Base-by-base conservation (phyloP, 768 basidiomycete genomes). In the Suillus cothurnatus region DNA sequence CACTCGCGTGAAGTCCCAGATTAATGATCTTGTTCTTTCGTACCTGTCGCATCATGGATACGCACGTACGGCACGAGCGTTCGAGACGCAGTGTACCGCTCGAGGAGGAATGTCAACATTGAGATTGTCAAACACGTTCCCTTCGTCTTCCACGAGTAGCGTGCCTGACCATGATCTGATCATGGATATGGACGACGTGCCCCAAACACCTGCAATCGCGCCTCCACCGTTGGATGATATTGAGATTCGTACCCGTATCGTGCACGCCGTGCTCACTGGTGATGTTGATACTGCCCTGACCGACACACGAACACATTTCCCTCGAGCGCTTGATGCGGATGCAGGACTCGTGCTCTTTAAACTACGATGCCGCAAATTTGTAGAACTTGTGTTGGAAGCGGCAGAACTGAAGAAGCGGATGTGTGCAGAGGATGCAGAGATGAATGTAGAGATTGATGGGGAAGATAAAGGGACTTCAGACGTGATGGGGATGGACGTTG, bases 21-120 rank as follows among this genome's bases (percentile, higher is more conserved):
- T 94, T 26, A 89, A 90, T 60, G 85, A 88, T 34, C 86, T 97
- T 26, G 88, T 96, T 12, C 73, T 91, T 45, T 85, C 88, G 28
- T 95, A 95, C 74, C 84, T 97, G 39, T 82, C 88, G 3, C 94
- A 96, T 74, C 90, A 94, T 69, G 95, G 95, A 11, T 94, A 94
- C 71, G 86, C 85, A 19, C 85, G 84, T 45, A 88, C 94, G 0
- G 86, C 91, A 6, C 81, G 84, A 21, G 85, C 90, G 2, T 88
- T 95, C 71, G 83, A 87, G 69, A 82, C 79, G 14, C 90, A 86
- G 66, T 80, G 78, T 50, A 67, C 55, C 7, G 52, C 66, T 8
- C 69, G 71, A 60, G 75, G 75, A 8, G 67, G 69, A 59, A 66
- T 64, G 63, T 62, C 53, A 50, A 58, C 57, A 26, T 39, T 41